Evolutionary conservation across 371 early-diverging fungal genomes (phyloP).

Genomic region (Rhizopus sp.): DNA sequence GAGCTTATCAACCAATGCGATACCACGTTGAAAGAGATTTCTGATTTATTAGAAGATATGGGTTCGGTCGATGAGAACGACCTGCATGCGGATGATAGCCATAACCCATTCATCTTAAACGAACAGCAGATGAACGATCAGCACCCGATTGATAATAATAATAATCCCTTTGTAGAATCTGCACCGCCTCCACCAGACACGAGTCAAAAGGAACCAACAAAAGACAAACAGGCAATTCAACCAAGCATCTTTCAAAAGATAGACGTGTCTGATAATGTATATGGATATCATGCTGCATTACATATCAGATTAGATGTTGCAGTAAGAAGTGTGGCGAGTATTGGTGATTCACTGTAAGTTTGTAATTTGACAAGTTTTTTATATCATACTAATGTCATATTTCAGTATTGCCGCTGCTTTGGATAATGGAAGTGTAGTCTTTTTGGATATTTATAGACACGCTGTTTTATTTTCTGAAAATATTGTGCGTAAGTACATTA

Average conservation of each 20-base stretch:
- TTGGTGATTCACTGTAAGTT: slow-evolving; percentile 27
- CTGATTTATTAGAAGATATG: slow-evolving; percentile 41
- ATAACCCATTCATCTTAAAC: not conserved
- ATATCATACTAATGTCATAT: not conserved
- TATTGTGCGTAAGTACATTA: slow-evolving; percentile 19
- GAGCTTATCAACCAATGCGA: slow-evolving; percentile 35
- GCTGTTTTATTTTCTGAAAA: slow-evolving; percentile 19
- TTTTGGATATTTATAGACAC: slow-evolving; percentile 22
- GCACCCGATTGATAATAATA: not conserved
- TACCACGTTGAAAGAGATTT: slow-evolving; percentile 39
- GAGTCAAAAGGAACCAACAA: not conserved
- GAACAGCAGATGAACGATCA: not conserved
- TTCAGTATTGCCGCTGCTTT: slow-evolving; percentile 27
- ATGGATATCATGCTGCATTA: slow-evolving; percentile 16
- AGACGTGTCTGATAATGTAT: slow-evolving; percentile 2
- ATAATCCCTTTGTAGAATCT: slow-evolving; percentile 18
- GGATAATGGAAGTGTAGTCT: slow-evolving; percentile 19
- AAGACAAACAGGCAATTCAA: not conserved
- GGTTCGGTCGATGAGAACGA: slow-evolving; percentile 11
- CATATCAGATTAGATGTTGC: slow-evolving; percentile 6
- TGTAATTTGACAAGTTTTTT: not conserved
- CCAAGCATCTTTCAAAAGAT: slow-evolving; percentile 7
- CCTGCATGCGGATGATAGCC: not conserved
- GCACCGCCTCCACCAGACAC: slow-evolving; percentile 7
- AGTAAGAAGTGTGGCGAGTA: slow-evolving; percentile 19